Conservation (phyloP, 1,139 yeast species). For the Yamadazyma siamensis region DNA sequence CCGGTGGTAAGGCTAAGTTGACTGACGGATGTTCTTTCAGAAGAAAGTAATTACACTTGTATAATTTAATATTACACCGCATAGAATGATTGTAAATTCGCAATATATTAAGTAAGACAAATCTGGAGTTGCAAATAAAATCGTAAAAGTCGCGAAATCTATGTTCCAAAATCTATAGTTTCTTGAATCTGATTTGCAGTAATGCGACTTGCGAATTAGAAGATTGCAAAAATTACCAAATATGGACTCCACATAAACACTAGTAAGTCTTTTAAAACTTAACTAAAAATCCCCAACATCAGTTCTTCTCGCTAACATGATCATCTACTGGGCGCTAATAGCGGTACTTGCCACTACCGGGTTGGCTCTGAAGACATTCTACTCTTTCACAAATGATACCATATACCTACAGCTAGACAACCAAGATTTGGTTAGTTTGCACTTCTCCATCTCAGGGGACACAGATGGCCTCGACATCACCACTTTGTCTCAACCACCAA, state of each 20-base stretch:
- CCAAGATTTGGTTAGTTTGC: conserved; percentile 32
- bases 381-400: conserved; percentile 32
- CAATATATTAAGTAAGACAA: no score
- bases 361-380: conserved; percentile 21
- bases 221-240: conserved; percentile 3
- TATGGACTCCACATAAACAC: conserved; percentile 7
- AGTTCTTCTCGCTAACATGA: no score
- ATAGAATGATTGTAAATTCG: conserved; percentile 6
- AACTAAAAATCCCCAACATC: no score
- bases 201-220: no score
- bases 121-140: no score
- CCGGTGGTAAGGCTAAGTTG: conserved; percentile 99
- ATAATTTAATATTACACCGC: conserved; percentile 9
- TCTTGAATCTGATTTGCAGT: no score
- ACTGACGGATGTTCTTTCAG: conserved; percentile 99
- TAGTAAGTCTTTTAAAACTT: background rate
- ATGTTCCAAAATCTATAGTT: no score
- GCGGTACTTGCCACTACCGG: no score
- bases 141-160: background rate
- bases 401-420: conserved; percentile 35
- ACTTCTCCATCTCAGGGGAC: conserved; percentile 34
- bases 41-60: conserved; percentile 68
- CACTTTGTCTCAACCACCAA: conserved; percentile 30
- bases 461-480: conserved; percentile 11
- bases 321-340: no score